Base-by-base conservation (phyloP, 148 eudicot genomes). In the Rhododendron simsii region DNA sequence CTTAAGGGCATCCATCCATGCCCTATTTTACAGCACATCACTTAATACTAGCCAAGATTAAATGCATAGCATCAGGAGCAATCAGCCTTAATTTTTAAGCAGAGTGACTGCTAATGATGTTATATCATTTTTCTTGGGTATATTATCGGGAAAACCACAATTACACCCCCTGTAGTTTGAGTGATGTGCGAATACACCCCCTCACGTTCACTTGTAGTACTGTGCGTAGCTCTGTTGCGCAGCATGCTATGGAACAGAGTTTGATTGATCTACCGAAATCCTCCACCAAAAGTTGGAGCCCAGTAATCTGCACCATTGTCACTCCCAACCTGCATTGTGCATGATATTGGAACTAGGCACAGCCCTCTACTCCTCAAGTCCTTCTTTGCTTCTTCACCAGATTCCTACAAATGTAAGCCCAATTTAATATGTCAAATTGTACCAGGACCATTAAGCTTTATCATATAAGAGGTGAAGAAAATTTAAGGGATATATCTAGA, bases 21-120 rank as follows among this genome's bases (percentile, higher is more conserved):
- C 50, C 78, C 82, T 28, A 81, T 35, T 15, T 81, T 81, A 57
- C 83, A 57, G 16, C 83, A 79, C 39, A 30, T 30, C 76, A 41
- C 53, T 41, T 23, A 44, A 26, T 6, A 18, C 53, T 84, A 4
- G 84, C 78, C 82, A 86, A 87, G 90, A 80, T 74, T 30, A 71
- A 71, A 71, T 88, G 89, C 85, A 94, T 93, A 94, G 91, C 96
- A 95, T 95, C 97, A 95, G 90, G 92, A 93, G 96, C 98, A 95
- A 91, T 94, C 98, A 94, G 90, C 92, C 98, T 96, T 96, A 47
- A 61, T 44, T 26, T 84, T 89, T 84, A 81, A 89, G 94, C 94
- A 94, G 95, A 92, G 85, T 96, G 96, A 90, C 93, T 94, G 98
- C 94, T 94, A 89, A 92, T 94, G 98, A 96, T 96, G 94, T 88